A percentile compares a stretch with the other conserved stretches of the same genome.
Conservation (phyloP, 1,284 basidiomycete species). For the Ceratobasidium sp. region DNA sequence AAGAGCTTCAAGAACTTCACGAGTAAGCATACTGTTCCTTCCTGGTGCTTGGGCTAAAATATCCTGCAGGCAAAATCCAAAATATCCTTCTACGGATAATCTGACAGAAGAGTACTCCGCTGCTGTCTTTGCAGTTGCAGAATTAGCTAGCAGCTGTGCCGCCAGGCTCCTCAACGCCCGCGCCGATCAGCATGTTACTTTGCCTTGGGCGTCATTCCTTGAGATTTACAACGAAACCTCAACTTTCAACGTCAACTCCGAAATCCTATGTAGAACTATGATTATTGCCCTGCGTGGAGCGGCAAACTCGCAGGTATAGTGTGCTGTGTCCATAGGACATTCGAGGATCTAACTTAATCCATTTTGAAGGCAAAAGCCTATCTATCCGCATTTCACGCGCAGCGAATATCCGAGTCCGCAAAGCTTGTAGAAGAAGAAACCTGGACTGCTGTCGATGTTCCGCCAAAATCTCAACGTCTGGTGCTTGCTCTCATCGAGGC, state of each 20-base stretch:
- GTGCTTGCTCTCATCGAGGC: conserved; percentile 79
- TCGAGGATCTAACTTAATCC: conserved; percentile 34
- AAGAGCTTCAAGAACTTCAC: conserved; percentile 8
- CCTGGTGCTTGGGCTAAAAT: neutral
- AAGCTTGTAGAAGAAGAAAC: conserved; percentile 91
- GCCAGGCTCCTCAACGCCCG: conserved; percentile 81
- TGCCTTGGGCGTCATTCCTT: conserved; percentile 79
- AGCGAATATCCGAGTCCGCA: conserved; percentile 81
- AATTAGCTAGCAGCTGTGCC: conserved; percentile 81
- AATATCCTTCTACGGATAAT: neutral
- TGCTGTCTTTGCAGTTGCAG: conserved; percentile 73
- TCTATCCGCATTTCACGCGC: conserved; percentile 84
- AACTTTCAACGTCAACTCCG: conserved; percentile 87
- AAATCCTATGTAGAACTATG: conserved; percentile 86
- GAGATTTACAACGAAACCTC: conserved; percentile 85
- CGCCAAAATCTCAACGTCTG: conserved; percentile 68
- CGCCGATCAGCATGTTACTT: conserved; percentile 75
- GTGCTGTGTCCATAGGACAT: conserved; percentile 36
- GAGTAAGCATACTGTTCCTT: neutral
- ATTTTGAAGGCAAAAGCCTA: conserved; percentile 79
- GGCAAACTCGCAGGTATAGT: conserved; percentile 75
- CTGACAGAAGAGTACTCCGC: conserved; percentile 20
- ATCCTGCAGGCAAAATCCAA: conserved; percentile 5
- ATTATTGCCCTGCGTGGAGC: conserved; percentile 89
- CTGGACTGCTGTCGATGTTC: conserved; percentile 84